Evolutionary conservation across 83 land plant genomes (phyloP), one percentile per base, ranked within the genome.

Genomic region (Thuja plicata): DNA sequence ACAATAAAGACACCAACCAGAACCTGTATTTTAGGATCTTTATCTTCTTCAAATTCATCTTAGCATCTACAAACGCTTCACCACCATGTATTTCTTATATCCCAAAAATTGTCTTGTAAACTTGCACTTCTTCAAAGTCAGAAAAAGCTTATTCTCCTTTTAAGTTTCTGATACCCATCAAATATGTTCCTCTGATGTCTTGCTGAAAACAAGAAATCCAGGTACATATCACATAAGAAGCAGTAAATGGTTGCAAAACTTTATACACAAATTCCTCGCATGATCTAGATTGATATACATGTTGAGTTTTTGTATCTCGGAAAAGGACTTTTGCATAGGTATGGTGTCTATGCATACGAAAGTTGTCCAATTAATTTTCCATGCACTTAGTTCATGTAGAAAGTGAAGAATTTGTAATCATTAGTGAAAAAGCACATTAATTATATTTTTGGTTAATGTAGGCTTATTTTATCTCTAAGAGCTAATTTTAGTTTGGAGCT

Each of bases 101-200:
- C 17, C 43, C 15, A 79, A 79, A 79, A 7, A 41, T 21, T 19
- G 35, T 41, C 16, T 6, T 17, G 45, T 21, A 79, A 79, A 40
- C 3, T 79, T 43, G 24, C 82, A 79, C 10, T 79, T 79, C n/a
- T 79, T 79, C 82, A 79, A 79, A 41, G 38, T 79, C 24, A 79
- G 27, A 79, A 79, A 41, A 8, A 40, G 38, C 27, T 1, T 41
- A 40, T 79, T 79, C 82, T 77, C 38, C 43, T 79, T 27, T 15
- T 50, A 37, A 8, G 46, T 40, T 34, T 80, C 15, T 30, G 81
- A 21, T 8, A 80, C 71, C 13, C 15, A 37, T 32, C 19, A 24
- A 16, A 80, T 38, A 88, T 80, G 86, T 32, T 81, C 85, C 34
- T 88, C 89, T 85, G 17, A 88, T 43, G 71, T 16, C 21, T 48